A percentile compares a stretch with the other conserved stretches of the same genome.
phyloP scores from a whole-genome alignment of 345 rosid genomes.

The Euphorbia tirucalli region DNA sequence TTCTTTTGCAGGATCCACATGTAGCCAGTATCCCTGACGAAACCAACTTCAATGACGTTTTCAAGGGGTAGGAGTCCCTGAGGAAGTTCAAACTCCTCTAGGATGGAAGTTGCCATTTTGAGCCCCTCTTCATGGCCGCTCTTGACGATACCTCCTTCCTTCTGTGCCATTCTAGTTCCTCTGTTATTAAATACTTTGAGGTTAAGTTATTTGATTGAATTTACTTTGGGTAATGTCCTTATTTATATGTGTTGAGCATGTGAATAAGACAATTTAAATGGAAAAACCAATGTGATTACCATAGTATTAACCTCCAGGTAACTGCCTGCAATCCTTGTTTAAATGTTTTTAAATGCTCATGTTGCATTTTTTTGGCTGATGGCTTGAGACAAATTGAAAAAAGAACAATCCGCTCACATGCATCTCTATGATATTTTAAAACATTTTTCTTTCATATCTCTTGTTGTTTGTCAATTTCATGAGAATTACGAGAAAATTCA shows the following conservation, averaged over 20 bases:
- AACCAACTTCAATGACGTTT: constrained; percentile 53
- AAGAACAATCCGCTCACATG: background rate
- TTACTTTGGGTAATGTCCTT: background rate
- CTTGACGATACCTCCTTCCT: constrained; percentile 43
- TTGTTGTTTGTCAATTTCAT: background rate
- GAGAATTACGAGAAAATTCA: background rate
- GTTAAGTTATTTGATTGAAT: constrained; percentile 3
- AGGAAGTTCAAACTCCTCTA: constrained; percentile 52
- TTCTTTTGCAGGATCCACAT: constrained; percentile 58
- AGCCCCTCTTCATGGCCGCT: constrained; percentile 45
- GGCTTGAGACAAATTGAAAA: background rate
- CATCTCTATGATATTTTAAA: background rate
- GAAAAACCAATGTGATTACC: constrained; percentile 34
- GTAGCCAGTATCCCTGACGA: constrained; percentile 44
- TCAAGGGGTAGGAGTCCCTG: constrained; percentile 54
- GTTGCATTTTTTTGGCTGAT: background rate
- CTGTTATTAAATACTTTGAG: constrained; percentile 3
- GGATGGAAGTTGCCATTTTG: constrained; percentile 34
- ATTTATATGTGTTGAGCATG: constrained; percentile 24
- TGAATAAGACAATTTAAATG: constrained; percentile 18
- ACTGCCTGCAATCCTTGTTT: background rate
- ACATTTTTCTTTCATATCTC: background rate
- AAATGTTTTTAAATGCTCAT: background rate
- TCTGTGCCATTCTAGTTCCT: constrained; percentile 37
- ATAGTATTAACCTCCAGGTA: constrained; percentile 28